These are phyloP conservation scores for Plasmodium vivax DNA, from an alignment of 169 alveolate genomes.

Conservation along the genomic window DNA sequence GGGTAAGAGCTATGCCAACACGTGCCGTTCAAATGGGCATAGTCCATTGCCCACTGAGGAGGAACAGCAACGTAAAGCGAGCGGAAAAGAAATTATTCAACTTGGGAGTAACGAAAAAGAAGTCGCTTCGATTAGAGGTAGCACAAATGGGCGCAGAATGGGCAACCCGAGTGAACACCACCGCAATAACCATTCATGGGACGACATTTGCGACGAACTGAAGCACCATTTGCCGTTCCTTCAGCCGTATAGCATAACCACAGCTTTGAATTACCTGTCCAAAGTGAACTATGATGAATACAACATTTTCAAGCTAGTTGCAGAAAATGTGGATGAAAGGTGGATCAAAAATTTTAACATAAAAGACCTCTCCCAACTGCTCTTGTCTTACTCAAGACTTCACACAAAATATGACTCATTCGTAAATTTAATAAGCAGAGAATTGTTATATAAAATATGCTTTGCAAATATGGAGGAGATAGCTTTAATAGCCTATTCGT, in stretches of 20 bases:
- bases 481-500: conserved; percentile 63
- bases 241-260: conserved; percentile 70
- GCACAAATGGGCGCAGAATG: neutral
- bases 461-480: conserved; percentile 43
- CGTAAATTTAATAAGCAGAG: conserved; percentile 70
- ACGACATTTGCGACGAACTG: conserved; percentile 42
- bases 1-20: neutral
- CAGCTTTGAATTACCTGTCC: conserved; percentile 57
- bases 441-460: conserved; percentile 72
- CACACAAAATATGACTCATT: conserved; percentile 40
- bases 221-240: conserved; percentile 68
- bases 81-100: neutral
- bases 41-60: neutral
- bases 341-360: conserved; percentile 74
- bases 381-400: conserved; percentile 68
- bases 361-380: conserved; percentile 57
- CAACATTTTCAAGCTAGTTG: conserved; percentile 55
- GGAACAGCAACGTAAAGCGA: neutral
- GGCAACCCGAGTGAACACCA: neutral
- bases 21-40: neutral
- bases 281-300: conserved; percentile 74
- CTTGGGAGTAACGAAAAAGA: conserved; percentile 5
- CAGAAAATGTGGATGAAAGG: conserved; percentile 65
- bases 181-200: conserved; percentile 12
- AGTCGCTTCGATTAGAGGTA: neutral